These are phyloP conservation scores for Lasiodiplodia citricola DNA, from an alignment of 2,329 filamentous ascomycete genomes.

Conservation along the genomic window DNA sequence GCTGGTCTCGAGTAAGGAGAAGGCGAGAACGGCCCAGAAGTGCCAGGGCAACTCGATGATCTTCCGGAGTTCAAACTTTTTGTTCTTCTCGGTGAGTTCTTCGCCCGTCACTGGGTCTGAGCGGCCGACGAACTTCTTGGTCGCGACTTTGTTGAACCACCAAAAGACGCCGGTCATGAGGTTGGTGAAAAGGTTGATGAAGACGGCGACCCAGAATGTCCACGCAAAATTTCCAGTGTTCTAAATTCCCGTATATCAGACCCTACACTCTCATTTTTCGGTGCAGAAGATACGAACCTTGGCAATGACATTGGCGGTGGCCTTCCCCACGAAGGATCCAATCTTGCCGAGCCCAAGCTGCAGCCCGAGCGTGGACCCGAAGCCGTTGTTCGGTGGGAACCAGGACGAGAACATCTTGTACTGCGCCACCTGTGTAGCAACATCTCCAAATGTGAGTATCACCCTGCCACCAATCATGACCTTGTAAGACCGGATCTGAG, in stretches of 20 bases:
- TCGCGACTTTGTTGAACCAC: conserved; percentile 60
- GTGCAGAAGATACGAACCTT: conserved; percentile 35
- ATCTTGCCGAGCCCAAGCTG: conserved; percentile 68
- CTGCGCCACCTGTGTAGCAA: conserved; percentile 67
- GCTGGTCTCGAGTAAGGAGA: conserved; percentile 64
- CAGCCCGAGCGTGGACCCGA: conserved; percentile 65
- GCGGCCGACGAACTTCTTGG: conserved; percentile 51
- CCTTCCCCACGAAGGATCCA: conserved; percentile 65
- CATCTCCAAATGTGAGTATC: conserved; percentile 63
- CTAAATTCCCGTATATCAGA: not conserved
- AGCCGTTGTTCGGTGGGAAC: conserved; percentile 64
- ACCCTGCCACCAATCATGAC: conserved; percentile 67
- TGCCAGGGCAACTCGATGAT: conserved; percentile 63
- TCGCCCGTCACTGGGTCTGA: conserved; percentile 64
- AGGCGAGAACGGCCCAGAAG: conserved; percentile 62
- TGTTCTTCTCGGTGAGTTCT: conserved; percentile 55
- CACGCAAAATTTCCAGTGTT: conserved; percentile 65
- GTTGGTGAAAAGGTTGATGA: conserved; percentile 70
- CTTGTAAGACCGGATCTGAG: conserved; percentile 60
- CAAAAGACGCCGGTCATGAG: conserved; percentile 59
- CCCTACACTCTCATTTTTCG: not conserved
- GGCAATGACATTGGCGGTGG: conserved; percentile 65
- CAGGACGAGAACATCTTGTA: conserved; percentile 70
- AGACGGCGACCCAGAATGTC: conserved; percentile 66
- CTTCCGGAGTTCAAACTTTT: conserved; percentile 57